A percentile compares a stretch with the other conserved stretches of the same genome.
These are phyloP conservation scores for Rhodotorula diobovata DNA, from an alignment of 768 basidiomycete genomes.

Conservation along the genomic window DNA sequence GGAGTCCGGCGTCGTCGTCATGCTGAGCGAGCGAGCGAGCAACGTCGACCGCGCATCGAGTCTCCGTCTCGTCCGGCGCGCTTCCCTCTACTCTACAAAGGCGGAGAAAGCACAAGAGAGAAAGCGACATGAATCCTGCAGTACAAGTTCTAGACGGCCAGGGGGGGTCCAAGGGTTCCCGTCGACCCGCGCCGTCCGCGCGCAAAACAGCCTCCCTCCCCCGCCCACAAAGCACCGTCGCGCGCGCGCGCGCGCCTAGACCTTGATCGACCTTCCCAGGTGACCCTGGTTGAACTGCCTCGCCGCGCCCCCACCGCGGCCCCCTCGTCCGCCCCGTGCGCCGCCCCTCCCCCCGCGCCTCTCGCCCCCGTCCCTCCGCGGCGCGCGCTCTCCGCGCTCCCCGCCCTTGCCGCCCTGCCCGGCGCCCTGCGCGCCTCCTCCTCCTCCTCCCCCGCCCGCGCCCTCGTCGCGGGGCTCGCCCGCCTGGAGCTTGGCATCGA, in stretches of 20 bases:
- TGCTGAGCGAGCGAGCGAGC: too few species aligned
- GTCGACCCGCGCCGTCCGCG: too few species aligned
- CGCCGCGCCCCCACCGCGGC: slow-evolving; percentile 24
- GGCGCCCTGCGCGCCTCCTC: background rate
- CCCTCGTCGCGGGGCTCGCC: slow-evolving; percentile 34
- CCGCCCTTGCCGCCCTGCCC: slow-evolving; percentile 4
- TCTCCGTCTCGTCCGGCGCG: too few species aligned
- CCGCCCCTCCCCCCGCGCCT: slow-evolving; percentile 24
- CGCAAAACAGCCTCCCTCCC: too few species aligned
- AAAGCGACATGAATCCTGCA: too few species aligned
- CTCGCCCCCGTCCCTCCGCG: background rate
- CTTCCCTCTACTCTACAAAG: too few species aligned
- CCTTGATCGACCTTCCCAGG: slow-evolving; percentile 34
- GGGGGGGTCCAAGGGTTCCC: too few species aligned
- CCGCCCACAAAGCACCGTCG: too few species aligned
- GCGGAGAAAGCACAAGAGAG: too few species aligned
- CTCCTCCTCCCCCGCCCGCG: slow-evolving; percentile 12
- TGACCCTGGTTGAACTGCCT: slow-evolving; percentile 31
- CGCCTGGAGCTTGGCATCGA: slow-evolving; percentile 33
- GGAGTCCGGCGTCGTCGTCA: too few species aligned
- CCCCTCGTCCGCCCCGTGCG: slow-evolving; percentile 10
- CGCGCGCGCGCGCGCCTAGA: background rate
- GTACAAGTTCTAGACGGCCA: too few species aligned
- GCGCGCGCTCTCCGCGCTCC: background rate
- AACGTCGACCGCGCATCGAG: too few species aligned